Evolutionary conservation across 2,329 filamentous ascomycete species (phyloP), one percentile per base, ranked within the genome.

Genomic region (Fusarium protoensiforme): DNA sequence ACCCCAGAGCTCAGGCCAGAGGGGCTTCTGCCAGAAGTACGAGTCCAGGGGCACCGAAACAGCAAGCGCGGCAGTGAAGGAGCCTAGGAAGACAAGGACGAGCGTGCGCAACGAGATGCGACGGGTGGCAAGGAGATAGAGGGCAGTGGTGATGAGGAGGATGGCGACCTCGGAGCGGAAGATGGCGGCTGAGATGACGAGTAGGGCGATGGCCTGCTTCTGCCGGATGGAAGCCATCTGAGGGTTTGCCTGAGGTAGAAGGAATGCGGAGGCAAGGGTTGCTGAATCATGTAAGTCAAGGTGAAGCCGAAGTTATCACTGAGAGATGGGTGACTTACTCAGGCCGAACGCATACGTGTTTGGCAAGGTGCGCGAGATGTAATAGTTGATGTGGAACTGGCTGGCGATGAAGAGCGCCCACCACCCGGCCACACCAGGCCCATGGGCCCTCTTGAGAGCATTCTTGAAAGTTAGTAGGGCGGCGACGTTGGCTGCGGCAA

Each of bases 301-400:
- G 18, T n/a, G 46, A 51, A 14, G 5, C 16, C 22, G 4, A 31
- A 57, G 24, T 20, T 20, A 24, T 24, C 29, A n/a, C 27, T 13
- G 27, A 36, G n/a, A 24, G 29, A 38, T 16, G 16, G 11, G 20
- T 7, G 18, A 87, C 92, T 83, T 86, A 96, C 92, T 94, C 67
- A 98, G 84, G 11, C 91, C 90, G 84, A 98, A 96, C 22, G 96
- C 95, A 83, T 98, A 97, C 93, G 97, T 98, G 81, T 99, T 99
- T 2, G 96, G 96, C 73, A 99, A 84, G 3, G 95, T 96, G 69
- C 96, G 89, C 18, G 95, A 96, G 16, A 95, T 92, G 85, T 99
- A 99, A 83, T 94, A 99, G 70, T 96, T 88, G 69, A 97, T 85
- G 83, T 99, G 96, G 79, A 99, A 99, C 82, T 98, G 96, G 81